These are phyloP conservation scores for Cystoderma amianthinum DNA, from an alignment of 768 basidiomycete species.

Conservation along the genomic window DNA sequence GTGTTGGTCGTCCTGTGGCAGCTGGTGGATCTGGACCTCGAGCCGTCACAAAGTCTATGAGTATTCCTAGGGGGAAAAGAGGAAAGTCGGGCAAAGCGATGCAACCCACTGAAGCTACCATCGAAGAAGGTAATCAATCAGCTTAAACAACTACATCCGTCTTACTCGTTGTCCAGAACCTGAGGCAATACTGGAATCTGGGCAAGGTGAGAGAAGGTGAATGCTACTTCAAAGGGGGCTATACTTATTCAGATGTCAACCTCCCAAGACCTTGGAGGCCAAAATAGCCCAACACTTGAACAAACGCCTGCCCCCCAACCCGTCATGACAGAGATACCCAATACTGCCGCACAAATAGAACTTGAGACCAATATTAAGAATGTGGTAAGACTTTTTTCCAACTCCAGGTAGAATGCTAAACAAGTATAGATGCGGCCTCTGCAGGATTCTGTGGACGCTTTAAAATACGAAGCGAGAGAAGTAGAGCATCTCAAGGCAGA, in stretches of 20 bases:
- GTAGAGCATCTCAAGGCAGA: slow-evolving; percentile 26
- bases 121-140: slow-evolving; percentile 42
- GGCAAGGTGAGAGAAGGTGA: not conserved
- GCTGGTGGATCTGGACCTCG: slow-evolving; percentile 67
- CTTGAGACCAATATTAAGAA: too few species aligned
- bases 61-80: slow-evolving; percentile 40
- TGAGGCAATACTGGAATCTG: slow-evolving; percentile 6
- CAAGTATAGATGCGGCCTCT: slow-evolving; percentile 39
- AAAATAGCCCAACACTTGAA: too few species aligned
- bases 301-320: too few species aligned
- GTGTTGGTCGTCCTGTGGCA: slow-evolving; percentile 61
- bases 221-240: not conserved
- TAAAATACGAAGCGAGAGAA: slow-evolving; percentile 37
- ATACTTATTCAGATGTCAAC: too few species aligned
- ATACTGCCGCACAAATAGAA: too few species aligned
- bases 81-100: slow-evolving; percentile 42
- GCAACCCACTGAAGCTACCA: slow-evolving; percentile 48
- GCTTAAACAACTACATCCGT: too few species aligned
- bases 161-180: slow-evolving; percentile 13
- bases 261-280: too few species aligned
- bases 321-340: too few species aligned
- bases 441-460: slow-evolving; percentile 37
- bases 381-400: too few species aligned
- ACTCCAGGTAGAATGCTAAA: too few species aligned
- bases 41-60: slow-evolving; percentile 52